A percentile compares a stretch with the other conserved stretches of the same genome.
Evolutionary conservation across 352 stramenopile species (phyloP).

Genomic region (Hyaloperonospora brassicae): DNA sequence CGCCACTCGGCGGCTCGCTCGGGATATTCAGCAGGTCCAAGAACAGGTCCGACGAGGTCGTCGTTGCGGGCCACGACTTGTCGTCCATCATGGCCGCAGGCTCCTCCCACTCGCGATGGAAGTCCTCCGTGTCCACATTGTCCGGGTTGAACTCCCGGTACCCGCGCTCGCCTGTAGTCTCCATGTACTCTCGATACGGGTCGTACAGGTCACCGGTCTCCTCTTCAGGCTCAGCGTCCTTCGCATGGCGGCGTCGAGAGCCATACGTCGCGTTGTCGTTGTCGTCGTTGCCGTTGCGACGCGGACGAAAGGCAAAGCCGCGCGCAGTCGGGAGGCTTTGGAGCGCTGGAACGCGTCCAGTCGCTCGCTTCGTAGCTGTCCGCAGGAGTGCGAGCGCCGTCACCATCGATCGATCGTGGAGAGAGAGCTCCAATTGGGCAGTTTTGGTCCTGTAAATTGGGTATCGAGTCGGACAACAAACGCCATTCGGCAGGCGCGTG

Average conservation of each 20-base stretch:
- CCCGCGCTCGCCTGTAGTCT: constrained; percentile 53
- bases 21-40: constrained; percentile 76
- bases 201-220: constrained; percentile 57
- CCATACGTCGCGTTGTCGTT: constrained; percentile 26
- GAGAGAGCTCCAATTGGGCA: neutral
- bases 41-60: constrained; percentile 63
- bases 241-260: constrained; percentile 13
- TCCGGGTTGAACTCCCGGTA: constrained; percentile 80
- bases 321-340: constrained; percentile 5
- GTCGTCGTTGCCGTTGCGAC: constrained; percentile 7
- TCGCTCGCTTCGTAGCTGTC: constrained; percentile 31
- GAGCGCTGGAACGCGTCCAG: constrained; percentile 13
- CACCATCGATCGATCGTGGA: constrained; percentile 18
- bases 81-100: constrained; percentile 80
- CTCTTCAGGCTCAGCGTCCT: constrained; percentile 16
- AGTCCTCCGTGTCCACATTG: constrained; percentile 39
- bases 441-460: too few species aligned
- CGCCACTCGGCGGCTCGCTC: constrained; percentile 34
- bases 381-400: constrained; percentile 34
- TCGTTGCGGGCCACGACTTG: constrained; percentile 81
- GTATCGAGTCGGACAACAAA: too few species aligned
- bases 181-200: constrained; percentile 78
- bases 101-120: constrained; percentile 63
- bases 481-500: too few species aligned
- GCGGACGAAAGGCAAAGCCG: constrained; percentile 16